A percentile compares a stretch with the other conserved stretches of the same genome.
phyloP scores from a whole-genome alignment of 1,139 yeast genomes.

The Saccharomycopsis crataegensis region DNA sequence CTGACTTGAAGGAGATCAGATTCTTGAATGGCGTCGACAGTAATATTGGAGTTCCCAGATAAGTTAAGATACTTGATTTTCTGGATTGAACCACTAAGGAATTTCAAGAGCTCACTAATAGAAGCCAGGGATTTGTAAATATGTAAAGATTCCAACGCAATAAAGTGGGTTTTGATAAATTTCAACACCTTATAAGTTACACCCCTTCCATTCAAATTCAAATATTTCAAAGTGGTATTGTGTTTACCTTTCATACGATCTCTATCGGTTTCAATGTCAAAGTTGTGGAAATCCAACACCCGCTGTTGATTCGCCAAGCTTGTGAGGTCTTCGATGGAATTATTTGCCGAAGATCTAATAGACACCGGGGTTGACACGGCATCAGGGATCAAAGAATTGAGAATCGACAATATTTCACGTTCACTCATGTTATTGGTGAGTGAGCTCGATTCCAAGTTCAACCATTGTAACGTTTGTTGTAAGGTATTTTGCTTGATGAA shows the following conservation, averaged over 20 bases:
- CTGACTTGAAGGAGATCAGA: neutral
- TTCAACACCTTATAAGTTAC: neutral
- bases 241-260: neutral
- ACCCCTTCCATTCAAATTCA: conserved; percentile 11
- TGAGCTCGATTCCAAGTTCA: conserved; percentile 10
- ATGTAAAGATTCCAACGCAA: conserved; percentile 8
- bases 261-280: neutral
- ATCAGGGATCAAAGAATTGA: conserved; percentile 5
- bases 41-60: no score
- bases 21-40: no score
- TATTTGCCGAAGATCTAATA: neutral
- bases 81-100: neutral
- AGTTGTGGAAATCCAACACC: neutral
- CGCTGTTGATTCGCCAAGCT: neutral
- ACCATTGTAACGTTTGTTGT: conserved; percentile 6
- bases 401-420: conserved; percentile 7
- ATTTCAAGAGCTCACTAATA: neutral
- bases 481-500: conserved; percentile 8
- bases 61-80: no score
- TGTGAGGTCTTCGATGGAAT: neutral
- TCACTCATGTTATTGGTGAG: conserved; percentile 2
- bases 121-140: conserved; percentile 1
- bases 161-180: conserved; percentile 8
- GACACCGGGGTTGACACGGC: neutral
- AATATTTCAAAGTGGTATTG: conserved; percentile 9